These are phyloP conservation scores for Crotalaria pallida DNA, from an alignment of 306 rosid species.

Conservation along the genomic window DNA sequence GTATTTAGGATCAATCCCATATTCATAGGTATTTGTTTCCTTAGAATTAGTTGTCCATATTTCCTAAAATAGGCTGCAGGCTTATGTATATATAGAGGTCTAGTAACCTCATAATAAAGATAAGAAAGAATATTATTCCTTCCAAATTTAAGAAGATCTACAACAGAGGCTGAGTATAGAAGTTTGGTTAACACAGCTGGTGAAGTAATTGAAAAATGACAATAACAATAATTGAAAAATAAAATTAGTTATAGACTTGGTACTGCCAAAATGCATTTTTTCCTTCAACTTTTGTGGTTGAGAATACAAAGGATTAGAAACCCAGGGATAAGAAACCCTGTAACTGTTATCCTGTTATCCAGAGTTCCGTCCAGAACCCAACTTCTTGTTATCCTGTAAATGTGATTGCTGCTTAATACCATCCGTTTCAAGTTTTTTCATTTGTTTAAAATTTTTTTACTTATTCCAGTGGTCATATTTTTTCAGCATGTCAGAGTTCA, in stretches of 20 bases:
- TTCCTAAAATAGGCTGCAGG: no score
- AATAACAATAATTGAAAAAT: neutral
- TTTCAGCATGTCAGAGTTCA: constrained; percentile 7
- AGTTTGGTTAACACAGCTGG: no score
- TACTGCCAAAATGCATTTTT: neutral
- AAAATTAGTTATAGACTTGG: neutral
- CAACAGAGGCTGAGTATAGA: no score
- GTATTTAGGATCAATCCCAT: no score
- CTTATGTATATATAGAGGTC: no score
- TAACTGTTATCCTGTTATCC: neutral
- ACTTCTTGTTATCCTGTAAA: neutral
- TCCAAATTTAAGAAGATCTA: no score
- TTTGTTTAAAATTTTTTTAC: neutral
- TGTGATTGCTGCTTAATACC: neutral
- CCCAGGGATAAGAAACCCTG: neutral
- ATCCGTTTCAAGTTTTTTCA: neutral
- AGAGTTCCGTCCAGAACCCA: neutral
- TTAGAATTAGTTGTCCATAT: no score
- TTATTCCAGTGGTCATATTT: neutral
- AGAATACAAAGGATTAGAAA: constrained; percentile 1
- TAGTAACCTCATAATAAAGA: no score
- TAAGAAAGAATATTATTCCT: no score
- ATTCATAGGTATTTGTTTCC: no score
- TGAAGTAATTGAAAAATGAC: no score
- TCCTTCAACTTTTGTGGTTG: neutral